A percentile compares a stretch with the other conserved stretches of the same genome.
Conservation (phyloP, 495 filamentous ascomycete genomes). For the Penicillium canescens region DNA sequence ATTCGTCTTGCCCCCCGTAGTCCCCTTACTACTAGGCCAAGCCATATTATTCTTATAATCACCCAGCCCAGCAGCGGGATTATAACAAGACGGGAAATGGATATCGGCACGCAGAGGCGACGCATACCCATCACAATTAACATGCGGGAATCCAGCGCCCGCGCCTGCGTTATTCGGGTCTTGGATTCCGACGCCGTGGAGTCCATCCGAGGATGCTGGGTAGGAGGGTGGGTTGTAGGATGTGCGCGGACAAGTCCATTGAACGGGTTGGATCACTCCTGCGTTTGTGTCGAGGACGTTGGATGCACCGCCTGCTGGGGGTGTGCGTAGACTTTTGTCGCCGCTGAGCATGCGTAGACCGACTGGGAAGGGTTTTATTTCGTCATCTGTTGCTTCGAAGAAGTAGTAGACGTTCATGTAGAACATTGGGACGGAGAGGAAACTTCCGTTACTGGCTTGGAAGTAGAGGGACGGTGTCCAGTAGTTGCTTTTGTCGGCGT, state of each 20-base stretch:
- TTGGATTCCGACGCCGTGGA: slow-evolving; percentile 15
- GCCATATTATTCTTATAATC: slow-evolving; percentile 16
- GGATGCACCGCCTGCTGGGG: slow-evolving; percentile 5
- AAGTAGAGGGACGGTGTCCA: slow-evolving; percentile 75
- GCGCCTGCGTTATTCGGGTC: slow-evolving; percentile 14
- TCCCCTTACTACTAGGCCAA: slow-evolving; percentile 11
- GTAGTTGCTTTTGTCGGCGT: slow-evolving; percentile 72
- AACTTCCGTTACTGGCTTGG: slow-evolving; percentile 60
- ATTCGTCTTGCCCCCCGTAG: slow-evolving; percentile 11
- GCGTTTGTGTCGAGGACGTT: slow-evolving; percentile 8
- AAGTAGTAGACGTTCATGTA: slow-evolving; percentile 75
- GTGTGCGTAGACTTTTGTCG: slow-evolving; percentile 36
- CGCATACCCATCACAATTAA: slow-evolving; percentile 52
- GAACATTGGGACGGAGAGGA: slow-evolving; percentile 67
- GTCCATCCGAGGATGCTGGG: slow-evolving; percentile 9
- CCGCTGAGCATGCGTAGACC: slow-evolving; percentile 78
- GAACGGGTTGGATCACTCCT: slow-evolving; percentile 14
- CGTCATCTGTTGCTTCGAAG: slow-evolving; percentile 54
- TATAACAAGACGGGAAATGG: slow-evolving; percentile 54
- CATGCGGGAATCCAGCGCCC: slow-evolving; percentile 47
- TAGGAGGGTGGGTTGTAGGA: slow-evolving; percentile 13
- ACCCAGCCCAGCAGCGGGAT: slow-evolving; percentile 10
- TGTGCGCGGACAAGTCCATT: slow-evolving; percentile 17
- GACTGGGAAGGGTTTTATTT: slow-evolving; percentile 65
- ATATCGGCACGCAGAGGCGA: slow-evolving; percentile 56